These are phyloP conservation scores for Actinomucor elegans DNA, from an alignment of 371 early-diverging fungal species.

Conservation along the genomic window DNA sequence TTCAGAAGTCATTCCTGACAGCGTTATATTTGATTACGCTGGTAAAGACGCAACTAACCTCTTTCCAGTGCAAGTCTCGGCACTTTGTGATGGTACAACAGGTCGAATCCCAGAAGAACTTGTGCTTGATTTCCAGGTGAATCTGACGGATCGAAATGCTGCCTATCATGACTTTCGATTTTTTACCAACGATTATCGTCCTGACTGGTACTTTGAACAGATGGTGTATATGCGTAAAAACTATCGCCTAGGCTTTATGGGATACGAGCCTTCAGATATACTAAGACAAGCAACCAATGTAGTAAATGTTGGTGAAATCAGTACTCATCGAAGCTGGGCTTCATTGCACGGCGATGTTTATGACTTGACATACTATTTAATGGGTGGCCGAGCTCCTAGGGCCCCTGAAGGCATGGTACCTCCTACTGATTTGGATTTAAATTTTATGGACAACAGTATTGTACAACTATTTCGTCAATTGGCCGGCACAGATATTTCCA, in stretches of 20 bases:
- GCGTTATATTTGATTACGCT: constrained; percentile 53
- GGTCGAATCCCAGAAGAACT: constrained; percentile 28
- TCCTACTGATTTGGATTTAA: constrained; percentile 54
- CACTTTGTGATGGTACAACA: constrained; percentile 30
- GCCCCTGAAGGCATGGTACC: constrained; percentile 36
- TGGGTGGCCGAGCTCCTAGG: constrained; percentile 43
- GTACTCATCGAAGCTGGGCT: constrained; percentile 45
- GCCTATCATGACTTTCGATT: constrained; percentile 35
- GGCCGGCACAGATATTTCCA: constrained; percentile 68
- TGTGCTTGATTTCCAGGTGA: constrained; percentile 31
- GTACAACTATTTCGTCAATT: constrained; percentile 64
- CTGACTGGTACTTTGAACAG: constrained; percentile 38
- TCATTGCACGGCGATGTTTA: constrained; percentile 44
- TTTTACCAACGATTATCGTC: constrained; percentile 34
- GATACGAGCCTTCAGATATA: constrained; percentile 31
- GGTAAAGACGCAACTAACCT: constrained; percentile 61
- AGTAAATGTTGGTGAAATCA: constrained; percentile 41
- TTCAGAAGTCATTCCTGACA: constrained; percentile 43
- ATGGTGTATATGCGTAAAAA: constrained; percentile 35
- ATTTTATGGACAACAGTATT: constrained; percentile 60
- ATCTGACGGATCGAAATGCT: constrained; percentile 32
- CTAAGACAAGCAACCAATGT: constrained; percentile 29
- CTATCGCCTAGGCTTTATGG: constrained; percentile 34
- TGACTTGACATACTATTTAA: constrained; percentile 45
- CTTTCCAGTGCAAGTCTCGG: constrained; percentile 70